Evolutionary conservation across 2,329 filamentous ascomycete species (phyloP).

Genomic region (Coniochaeta ligniaria): DNA sequence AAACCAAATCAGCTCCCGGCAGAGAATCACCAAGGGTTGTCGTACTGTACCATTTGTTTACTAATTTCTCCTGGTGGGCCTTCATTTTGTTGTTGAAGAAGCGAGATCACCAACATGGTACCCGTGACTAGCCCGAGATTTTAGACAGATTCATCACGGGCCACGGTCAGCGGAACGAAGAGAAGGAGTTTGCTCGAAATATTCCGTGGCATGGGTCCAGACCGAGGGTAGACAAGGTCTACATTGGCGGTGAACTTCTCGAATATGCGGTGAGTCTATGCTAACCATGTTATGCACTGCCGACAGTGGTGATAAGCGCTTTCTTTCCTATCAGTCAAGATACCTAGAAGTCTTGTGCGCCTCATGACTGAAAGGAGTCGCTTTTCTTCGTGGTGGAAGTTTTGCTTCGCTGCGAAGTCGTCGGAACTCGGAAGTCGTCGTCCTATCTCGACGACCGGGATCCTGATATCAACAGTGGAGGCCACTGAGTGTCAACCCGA

Average conservation of each 20-base stretch:
- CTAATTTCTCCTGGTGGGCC: not conserved
- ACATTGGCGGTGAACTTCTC: not conserved
- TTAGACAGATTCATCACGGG: not conserved
- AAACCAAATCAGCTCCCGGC: no score
- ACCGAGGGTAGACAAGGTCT: not conserved
- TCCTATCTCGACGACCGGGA: no score
- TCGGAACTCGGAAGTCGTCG: no score
- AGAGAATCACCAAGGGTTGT: not conserved
- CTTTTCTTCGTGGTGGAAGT: not conserved
- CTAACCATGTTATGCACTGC: not conserved
- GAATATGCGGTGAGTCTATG: not conserved
- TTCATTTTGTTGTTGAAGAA: not conserved
- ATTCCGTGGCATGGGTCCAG: not conserved
- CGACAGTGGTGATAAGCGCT: not conserved
- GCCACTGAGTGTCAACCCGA: not conserved
- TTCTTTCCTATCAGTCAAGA: not conserved
- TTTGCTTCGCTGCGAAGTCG: no score
- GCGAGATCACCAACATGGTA: not conserved
- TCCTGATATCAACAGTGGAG: not conserved
- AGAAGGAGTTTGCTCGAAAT: not conserved
- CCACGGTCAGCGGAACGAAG: not conserved
- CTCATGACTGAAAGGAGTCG: not conserved
- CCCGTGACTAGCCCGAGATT: not conserved
- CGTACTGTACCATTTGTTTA: not conserved
- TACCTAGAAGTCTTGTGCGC: not conserved